Evolutionary conservation across 208 protist genomes (phyloP), one percentile per base, ranked within the genome.

Genomic region (Acanthamoeba healyi): DNA sequence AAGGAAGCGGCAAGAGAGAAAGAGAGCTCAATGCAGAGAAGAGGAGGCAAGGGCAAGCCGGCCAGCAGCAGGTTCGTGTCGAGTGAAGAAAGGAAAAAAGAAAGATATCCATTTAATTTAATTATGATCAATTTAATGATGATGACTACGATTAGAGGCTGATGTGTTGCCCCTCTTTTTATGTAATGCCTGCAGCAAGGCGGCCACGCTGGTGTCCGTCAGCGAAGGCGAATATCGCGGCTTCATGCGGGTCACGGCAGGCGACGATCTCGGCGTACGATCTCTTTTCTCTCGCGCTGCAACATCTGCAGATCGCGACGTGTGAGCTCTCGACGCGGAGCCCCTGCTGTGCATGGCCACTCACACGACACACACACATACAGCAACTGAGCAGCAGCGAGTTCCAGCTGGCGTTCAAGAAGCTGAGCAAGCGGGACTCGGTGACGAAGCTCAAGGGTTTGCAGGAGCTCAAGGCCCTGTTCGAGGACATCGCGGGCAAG

Each of bases 361-460:
- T 24, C 12, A 10, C 22, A 34, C 26, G 24, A 2, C 5, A 58
- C 29, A 12, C 29, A 1, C 12, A 46, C 34, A 10, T 26, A 49
- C 77, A 86, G 77, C 84, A 91, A 74, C 84, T 74, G 15, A 72
- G 38, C 36, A 93, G 38, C 70, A 74, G 65, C 36, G 89, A 93
- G 65, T 84, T 82, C 19, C 89, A 93, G 36, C 70, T 93, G 70
- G 58, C 89, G 15, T 81, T 93, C 65, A 93, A 93, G 65, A 93
- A 93, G 65, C 89, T 93, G 15, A 81, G 15, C 65, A 93, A 93
- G 70, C 40, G 51, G 5, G 89, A 93, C 34, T 82, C 89, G n/a
- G 44, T 81, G 24, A 93, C 89, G 10, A 93, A 93, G 89, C 89
- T 93, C 89, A 93, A 93, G 67, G 89, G 89, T 32, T 65, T 93